Evolutionary conservation across 495 filamentous ascomycete genomes (phyloP).

Genomic region (Aspergillus kassunensis): DNA sequence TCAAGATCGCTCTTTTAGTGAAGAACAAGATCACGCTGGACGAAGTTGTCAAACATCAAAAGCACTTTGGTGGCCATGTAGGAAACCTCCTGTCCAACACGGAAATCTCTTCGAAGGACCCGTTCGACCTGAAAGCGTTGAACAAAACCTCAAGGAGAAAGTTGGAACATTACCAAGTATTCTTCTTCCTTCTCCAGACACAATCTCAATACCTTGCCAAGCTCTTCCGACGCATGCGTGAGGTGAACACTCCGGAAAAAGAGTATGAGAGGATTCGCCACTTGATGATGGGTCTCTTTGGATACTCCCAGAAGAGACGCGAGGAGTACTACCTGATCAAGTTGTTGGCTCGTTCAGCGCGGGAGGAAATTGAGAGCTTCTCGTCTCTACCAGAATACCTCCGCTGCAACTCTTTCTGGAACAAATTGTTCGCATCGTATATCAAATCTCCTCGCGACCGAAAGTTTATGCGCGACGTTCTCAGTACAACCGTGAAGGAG

Average conservation of each 20-base stretch:
- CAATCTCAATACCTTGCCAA: slow-evolving; percentile 91
- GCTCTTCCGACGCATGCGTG: slow-evolving; percentile 78
- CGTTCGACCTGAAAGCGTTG: slow-evolving; percentile 92
- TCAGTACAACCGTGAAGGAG: slow-evolving; percentile 77
- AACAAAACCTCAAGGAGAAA: slow-evolving; percentile 95
- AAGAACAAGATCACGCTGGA: slow-evolving; percentile 99
- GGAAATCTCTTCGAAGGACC: slow-evolving; percentile 82
- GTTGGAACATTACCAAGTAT: slow-evolving; percentile 92
- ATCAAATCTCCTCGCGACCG: slow-evolving; percentile 88
- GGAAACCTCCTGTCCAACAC: slow-evolving; percentile 82
- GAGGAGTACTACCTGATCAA: slow-evolving; percentile 97
- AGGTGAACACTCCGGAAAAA: slow-evolving; percentile 82
- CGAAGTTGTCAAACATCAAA: slow-evolving; percentile 95
- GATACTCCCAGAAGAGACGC: slow-evolving; percentile 91
- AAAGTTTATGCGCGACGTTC: slow-evolving; percentile 81
- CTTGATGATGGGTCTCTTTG: slow-evolving; percentile 94
- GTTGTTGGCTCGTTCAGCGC: slow-evolving; percentile 74
- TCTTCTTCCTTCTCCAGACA: slow-evolving; percentile 97
- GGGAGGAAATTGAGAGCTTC: slow-evolving; percentile 79
- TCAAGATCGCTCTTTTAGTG: slow-evolving; percentile 96
- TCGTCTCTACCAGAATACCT: slow-evolving; percentile 76
- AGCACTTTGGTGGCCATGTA: slow-evolving; percentile 89
- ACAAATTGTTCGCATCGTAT: slow-evolving; percentile 79
- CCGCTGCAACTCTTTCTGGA: slow-evolving; percentile 89
- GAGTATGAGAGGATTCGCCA: slow-evolving; percentile 89